A percentile compares a stretch with the other conserved stretches of the same genome.
These are phyloP conservation scores for Xylaria arbuscula DNA, from an alignment of 2,329 filamentous ascomycete species.

Conservation along the genomic window DNA sequence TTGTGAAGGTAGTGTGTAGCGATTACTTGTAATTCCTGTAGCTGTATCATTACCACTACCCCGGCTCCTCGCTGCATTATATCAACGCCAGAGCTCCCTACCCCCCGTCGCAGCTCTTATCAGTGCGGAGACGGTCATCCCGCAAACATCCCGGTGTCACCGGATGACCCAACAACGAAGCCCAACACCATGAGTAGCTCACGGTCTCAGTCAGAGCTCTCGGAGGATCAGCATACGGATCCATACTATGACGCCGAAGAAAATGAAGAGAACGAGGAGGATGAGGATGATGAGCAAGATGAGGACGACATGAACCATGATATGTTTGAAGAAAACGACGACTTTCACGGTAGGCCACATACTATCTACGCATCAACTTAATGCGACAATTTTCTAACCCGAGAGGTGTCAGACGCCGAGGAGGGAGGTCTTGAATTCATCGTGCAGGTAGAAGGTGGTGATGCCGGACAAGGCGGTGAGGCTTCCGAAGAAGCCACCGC, in stretches of 20 bases:
- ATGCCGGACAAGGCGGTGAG: constrained; percentile 45
- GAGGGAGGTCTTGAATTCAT: constrained; percentile 47
- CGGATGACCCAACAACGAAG: constrained; percentile 12
- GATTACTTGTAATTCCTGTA: neutral
- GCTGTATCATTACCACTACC: neutral
- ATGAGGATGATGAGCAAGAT: constrained; percentile 43
- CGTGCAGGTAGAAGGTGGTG: constrained; percentile 49
- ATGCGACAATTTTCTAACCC: constrained; percentile 30
- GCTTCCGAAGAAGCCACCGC: constrained; percentile 37
- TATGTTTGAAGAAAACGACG: constrained; percentile 46
- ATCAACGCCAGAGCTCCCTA: neutral
- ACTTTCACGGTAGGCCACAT: constrained; percentile 47
- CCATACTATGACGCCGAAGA: constrained; percentile 45
- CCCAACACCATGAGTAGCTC: constrained; percentile 41
- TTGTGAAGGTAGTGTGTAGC: neutral
- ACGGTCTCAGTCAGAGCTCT: constrained; percentile 39
- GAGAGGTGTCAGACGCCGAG: constrained; percentile 42
- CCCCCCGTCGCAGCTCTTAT: constrained; percentile 16
- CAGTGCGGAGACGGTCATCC: constrained; percentile 27
- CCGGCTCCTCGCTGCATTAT: neutral
- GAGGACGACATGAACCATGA: constrained; percentile 45
- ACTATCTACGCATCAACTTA: neutral
- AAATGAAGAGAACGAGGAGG: constrained; percentile 39
- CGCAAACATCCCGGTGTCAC: constrained; percentile 25
- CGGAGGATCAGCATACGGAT: constrained; percentile 39